These are phyloP conservation scores for Diplosphaera chodatii DNA, from an alignment of 139 green algal species.

Conservation along the genomic window DNA sequence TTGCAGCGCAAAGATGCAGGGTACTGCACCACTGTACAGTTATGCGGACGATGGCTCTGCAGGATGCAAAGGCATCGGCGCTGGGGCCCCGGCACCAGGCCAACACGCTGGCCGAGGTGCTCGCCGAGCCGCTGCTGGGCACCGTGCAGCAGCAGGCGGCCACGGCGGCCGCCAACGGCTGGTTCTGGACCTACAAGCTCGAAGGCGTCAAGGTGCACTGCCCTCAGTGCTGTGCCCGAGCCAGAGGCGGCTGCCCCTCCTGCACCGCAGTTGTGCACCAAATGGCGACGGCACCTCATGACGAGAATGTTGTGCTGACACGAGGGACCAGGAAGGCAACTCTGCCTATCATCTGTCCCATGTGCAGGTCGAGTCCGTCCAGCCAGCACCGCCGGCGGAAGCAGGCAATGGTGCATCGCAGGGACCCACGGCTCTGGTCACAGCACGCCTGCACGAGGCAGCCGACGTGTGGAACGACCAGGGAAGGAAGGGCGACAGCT, in stretches of 20 bases:
- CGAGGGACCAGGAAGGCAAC: too few relatives aligned
- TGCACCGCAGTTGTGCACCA: too few relatives aligned
- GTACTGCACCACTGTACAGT: too few relatives aligned
- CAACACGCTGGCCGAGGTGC: constrained; percentile 23
- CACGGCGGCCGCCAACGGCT: constrained; percentile 40
- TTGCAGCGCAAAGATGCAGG: too few relatives aligned
- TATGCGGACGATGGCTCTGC: not conserved
- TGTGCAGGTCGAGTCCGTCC: constrained; percentile 1
- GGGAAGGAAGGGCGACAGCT: constrained; percentile 20
- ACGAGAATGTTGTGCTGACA: too few relatives aligned
- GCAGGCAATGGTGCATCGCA: too few relatives aligned
- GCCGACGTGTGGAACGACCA: constrained; percentile 13
- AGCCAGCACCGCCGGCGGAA: not conserved
- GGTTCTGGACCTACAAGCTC: constrained; percentile 52
- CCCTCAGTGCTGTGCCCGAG: too few relatives aligned
- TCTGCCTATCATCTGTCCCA: too few relatives aligned
- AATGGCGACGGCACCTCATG: too few relatives aligned
- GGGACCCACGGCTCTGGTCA: not conserved
- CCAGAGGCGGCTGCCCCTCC: too few relatives aligned
- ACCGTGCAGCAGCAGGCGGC: constrained; percentile 36
- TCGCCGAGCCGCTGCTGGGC: constrained; percentile 52
- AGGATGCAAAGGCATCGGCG: constrained; percentile 55
- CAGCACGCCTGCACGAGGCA: constrained; percentile 8
- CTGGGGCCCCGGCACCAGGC: constrained; percentile 43
- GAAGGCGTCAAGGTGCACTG: constrained; percentile 8